Percentiles rank a stretch among this genome's conserved stretches.
Evolutionary conservation across 2,329 filamentous ascomycete species (phyloP).

Genomic region (Coccinonectria pachysandricola): DNA sequence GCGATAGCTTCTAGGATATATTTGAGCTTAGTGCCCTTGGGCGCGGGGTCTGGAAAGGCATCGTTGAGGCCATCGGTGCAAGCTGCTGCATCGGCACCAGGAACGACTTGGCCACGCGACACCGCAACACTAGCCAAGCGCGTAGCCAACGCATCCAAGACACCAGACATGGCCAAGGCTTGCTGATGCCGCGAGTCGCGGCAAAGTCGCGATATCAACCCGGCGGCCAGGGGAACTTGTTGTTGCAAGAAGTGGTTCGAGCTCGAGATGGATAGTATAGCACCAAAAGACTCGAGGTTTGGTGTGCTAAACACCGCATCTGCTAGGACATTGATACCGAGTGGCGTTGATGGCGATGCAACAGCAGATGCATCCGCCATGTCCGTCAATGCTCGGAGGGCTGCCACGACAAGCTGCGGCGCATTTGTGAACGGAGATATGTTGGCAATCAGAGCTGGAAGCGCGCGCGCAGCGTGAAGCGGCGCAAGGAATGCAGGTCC

Average conservation of each 20-base stretch:
- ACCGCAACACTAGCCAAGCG: slow-evolving; percentile 64
- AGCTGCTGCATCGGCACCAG: slow-evolving; percentile 47
- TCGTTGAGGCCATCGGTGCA: slow-evolving; percentile 44
- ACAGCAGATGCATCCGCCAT: slow-evolving; percentile 56
- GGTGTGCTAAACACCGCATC: slow-evolving; percentile 53
- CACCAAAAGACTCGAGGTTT: slow-evolving; percentile 51
- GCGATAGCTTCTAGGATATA: slow-evolving; percentile 69
- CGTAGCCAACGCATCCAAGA: slow-evolving; percentile 69
- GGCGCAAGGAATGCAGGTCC: slow-evolving; percentile 70
- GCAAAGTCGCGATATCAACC: slow-evolving; percentile 50
- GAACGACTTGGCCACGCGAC: slow-evolving; percentile 56
- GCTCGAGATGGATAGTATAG: slow-evolving; percentile 53
- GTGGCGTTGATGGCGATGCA: slow-evolving; percentile 38
- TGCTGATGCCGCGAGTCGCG: slow-evolving; percentile 59
- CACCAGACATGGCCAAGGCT: slow-evolving; percentile 58
- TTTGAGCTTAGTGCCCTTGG: slow-evolving; percentile 47
- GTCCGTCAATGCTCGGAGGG: slow-evolving; percentile 63
- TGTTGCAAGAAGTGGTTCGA: slow-evolving; percentile 42
- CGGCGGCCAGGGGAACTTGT: slow-evolving; percentile 51
- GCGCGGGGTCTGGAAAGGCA: slow-evolving; percentile 52
- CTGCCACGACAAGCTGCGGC: slow-evolving; percentile 57
- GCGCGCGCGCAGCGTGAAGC: slow-evolving; percentile 54
- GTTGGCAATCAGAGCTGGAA: slow-evolving; percentile 61
- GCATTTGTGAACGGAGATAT: slow-evolving; percentile 57
- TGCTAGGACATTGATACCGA: slow-evolving; percentile 43